Evolutionary conservation across 2,329 filamentous ascomycete genomes (phyloP).

Genomic region (Diaporthe sp.): DNA sequence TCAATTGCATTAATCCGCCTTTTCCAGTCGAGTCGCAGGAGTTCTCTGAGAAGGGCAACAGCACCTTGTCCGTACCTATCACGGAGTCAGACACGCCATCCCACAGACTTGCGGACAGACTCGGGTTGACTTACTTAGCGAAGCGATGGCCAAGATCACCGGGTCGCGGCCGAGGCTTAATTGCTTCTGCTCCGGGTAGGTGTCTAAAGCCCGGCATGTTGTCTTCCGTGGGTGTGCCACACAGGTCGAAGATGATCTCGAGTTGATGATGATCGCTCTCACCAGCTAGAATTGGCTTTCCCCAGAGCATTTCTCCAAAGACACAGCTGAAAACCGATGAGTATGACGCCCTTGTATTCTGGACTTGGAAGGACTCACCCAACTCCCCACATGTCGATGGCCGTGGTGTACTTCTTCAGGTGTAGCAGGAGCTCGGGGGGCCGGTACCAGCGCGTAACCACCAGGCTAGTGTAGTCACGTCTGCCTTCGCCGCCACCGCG

Average conservation of each 20-base stretch:
- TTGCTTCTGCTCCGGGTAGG: conserved; percentile 83
- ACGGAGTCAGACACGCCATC: conserved; percentile 32
- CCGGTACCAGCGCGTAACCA: conserved; percentile 97
- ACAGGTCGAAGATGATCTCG: conserved; percentile 92
- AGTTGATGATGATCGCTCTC: conserved; percentile 91
- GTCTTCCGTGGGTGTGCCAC: conserved; percentile 89
- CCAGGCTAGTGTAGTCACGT: conserved; percentile 94
- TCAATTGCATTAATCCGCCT: conserved; percentile 93
- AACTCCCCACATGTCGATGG: conserved; percentile 98
- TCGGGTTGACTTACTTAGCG: conserved; percentile 64
- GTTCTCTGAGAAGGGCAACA: conserved; percentile 82
- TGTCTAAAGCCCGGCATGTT: conserved; percentile 92
- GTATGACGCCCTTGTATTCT: conserved; percentile 22
- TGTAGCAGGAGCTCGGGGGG: conserved; percentile 93
- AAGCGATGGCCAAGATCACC: conserved; percentile 81
- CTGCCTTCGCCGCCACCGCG: conserved; percentile 85
- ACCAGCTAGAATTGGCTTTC: conserved; percentile 91
- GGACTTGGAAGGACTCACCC: conserved; percentile 70
- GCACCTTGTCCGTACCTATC: conserved; percentile 75
- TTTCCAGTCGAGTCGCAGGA: conserved; percentile 90
- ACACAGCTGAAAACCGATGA: conserved; percentile 76
- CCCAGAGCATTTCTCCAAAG: conserved; percentile 96
- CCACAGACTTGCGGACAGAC: no score
- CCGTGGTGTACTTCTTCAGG: conserved; percentile 92
- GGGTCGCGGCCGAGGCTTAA: conserved; percentile 72